phyloP scores from a whole-genome alignment of 305 asterid genomes.

The Caryopteris hybrid region DNA sequence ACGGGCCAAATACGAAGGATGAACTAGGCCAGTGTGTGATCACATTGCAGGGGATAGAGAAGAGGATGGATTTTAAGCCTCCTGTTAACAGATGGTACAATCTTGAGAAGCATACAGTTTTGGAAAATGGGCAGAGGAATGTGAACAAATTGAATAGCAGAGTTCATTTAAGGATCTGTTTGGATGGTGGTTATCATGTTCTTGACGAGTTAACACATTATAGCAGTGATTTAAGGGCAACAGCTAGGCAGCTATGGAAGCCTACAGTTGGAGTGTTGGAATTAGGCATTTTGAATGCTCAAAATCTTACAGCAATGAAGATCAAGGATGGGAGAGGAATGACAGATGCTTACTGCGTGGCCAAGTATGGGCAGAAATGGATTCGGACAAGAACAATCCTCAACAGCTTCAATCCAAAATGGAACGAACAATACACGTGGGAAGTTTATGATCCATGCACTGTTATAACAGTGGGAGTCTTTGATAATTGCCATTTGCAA shows the following conservation, averaged over 20 bases:
- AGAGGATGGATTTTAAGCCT: constrained; percentile 57
- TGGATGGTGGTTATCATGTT: constrained; percentile 95
- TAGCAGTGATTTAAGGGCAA: constrained; percentile 73
- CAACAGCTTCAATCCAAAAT: constrained; percentile 57
- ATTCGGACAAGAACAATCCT: constrained; percentile 71
- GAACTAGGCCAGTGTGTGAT: constrained; percentile 69
- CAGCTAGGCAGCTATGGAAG: constrained; percentile 75
- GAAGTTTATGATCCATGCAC: constrained; percentile 91
- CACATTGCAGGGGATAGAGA: constrained; percentile 53
- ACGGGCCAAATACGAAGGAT: constrained; percentile 51
- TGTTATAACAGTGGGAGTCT: constrained; percentile 68
- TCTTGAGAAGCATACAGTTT: constrained; percentile 52
- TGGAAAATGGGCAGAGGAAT: constrained; percentile 42
- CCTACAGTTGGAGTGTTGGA: constrained; percentile 81
- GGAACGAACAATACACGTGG: constrained; percentile 98
- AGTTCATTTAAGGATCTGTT: constrained; percentile 66
- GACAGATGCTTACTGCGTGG: constrained; percentile 89
- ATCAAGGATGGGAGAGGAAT: constrained; percentile 45
- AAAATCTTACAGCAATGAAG: constrained; percentile 63
- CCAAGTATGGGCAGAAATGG: constrained; percentile 94
- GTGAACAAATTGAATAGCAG: constrained; percentile 38
- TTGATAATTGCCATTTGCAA: constrained; percentile 70
- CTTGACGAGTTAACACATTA: constrained; percentile 85
- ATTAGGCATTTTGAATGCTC: constrained; percentile 73
- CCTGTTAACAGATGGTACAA: constrained; percentile 62